A percentile compares a stretch with the other conserved stretches of the same genome.
phyloP scores from a whole-genome alignment of 179 eudicot genomes.

The Corrigiola litoralis region DNA sequence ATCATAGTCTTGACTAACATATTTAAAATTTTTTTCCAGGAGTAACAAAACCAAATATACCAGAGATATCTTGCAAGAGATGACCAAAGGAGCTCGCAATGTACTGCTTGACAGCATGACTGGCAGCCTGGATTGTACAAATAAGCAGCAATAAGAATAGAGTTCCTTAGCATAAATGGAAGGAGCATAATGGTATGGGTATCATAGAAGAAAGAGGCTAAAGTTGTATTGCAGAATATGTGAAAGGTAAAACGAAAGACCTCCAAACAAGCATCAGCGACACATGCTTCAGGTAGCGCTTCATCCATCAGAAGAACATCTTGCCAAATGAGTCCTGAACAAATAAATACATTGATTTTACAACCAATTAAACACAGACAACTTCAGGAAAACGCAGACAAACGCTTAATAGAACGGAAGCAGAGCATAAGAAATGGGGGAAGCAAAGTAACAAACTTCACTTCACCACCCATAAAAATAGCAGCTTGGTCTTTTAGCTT shows the following conservation, averaged over 20 bases:
- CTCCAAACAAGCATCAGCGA: conserved; percentile 72
- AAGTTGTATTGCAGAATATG: conserved; percentile 5
- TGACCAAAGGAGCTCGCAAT: conserved; percentile 57
- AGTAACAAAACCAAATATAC: conserved; percentile 26
- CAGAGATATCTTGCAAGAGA: conserved; percentile 64
- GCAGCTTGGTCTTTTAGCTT: conserved; percentile 3
- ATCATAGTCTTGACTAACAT: neutral
- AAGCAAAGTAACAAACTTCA: neutral
- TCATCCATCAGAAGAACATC: conserved; percentile 91
- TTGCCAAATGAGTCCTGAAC: conserved; percentile 79
- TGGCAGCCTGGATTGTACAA: conserved; percentile 63
- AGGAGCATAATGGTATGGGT: neutral
- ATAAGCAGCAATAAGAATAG: conserved; percentile 17
- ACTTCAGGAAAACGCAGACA: neutral
- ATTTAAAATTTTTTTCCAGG: neutral
- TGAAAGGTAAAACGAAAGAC: conserved; percentile 31
- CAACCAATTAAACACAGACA: neutral
- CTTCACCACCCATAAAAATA: neutral
- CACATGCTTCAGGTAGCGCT: conserved; percentile 87
- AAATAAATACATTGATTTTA: conserved; percentile 8
- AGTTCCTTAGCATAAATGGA: conserved; percentile 6
- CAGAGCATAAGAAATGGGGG: neutral
- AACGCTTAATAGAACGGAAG: neutral
- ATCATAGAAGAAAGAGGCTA: conserved; percentile 5
- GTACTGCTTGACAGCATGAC: conserved; percentile 59